Evolutionary conservation across 2,329 filamentous ascomycete genomes (phyloP).

Genomic region (Cladobotryum protrusum): DNA sequence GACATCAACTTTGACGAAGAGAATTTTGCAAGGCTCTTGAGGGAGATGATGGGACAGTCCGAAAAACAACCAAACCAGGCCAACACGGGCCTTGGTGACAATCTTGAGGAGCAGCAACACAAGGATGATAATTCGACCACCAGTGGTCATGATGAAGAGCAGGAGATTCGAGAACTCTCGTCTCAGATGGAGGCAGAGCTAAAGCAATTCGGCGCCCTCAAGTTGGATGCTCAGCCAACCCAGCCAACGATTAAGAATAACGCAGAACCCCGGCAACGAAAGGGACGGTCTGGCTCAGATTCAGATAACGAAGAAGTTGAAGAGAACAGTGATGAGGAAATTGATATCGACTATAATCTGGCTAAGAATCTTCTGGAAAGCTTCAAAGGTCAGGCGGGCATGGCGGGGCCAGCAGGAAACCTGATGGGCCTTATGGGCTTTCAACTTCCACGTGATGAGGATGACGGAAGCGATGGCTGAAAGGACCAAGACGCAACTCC

Average conservation of each 20-base stretch:
- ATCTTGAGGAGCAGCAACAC: neutral
- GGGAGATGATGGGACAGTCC: conserved; percentile 75
- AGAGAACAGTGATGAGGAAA: conserved; percentile 49
- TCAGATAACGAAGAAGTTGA: conserved; percentile 29
- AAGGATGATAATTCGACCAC: conserved; percentile 21
- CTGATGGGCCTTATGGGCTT: conserved; percentile 82
- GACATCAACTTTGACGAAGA: conserved; percentile 77
- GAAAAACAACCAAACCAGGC: conserved; percentile 11
- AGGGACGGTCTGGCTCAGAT: conserved; percentile 14
- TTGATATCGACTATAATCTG: conserved; percentile 79
- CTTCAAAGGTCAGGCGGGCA: conserved; percentile 83
- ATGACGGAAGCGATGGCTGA: conserved; percentile 35
- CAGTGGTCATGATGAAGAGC: conserved; percentile 44
- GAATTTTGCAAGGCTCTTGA: conserved; percentile 82
- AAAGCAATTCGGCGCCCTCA: conserved; percentile 59
- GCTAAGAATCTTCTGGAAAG: conserved; percentile 88
- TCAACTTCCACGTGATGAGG: conserved; percentile 72
- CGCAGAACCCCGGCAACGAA: conserved; percentile 3
- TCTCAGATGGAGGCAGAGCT: conserved; percentile 68
- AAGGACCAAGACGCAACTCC: conserved; percentile 7
- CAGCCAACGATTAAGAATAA: conserved; percentile 1
- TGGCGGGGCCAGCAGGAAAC: conserved; percentile 81
- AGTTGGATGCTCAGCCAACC: conserved; percentile 34
- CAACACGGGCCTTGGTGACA: neutral
- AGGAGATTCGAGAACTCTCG: conserved; percentile 59